Base-by-base conservation (phyloP, 75 land plant genomes). In the Isoetes taiwanensis region DNA sequence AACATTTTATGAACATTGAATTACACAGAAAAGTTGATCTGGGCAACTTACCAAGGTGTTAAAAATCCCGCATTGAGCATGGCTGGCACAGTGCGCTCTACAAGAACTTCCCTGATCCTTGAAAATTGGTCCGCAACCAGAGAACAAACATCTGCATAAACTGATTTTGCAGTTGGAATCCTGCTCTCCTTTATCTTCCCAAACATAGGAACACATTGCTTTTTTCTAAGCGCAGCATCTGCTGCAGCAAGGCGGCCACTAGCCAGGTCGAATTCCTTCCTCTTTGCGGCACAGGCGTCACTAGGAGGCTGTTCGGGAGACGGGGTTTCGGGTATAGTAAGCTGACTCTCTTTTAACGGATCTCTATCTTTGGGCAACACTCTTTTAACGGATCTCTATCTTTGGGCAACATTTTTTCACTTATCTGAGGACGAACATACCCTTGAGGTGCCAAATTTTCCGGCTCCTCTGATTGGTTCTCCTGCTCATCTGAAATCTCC, bases 321-420 rank as follows among this genome's bases (percentile, higher is more conserved):
- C 37, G 94, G 97, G 24, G 97, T 91, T 68, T 91, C 97, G 33
- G 94, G 94, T 10, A 91, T 76, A 34, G 94, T 86, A 74, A 86
- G 58, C 62, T 86, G 97, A 63, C 83, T 61, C 50, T 91, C 97
- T 62, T 56, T 69, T 12, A 82, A 75, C n/a, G 74, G 68, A 52
- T 67, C 85, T 60, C 64, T 85, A 27, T 63, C 28, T 30, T 23
- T 72, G 75, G 30, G 81, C 72, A 30, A 69, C 48, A 20, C 48
- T 2, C 2, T 20, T 43, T 5, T 43, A 14, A 9, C 39, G 39
- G 14, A 16, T 20, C 56, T 19, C 28, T 25, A 29, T 30, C 31
- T 20, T 11, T 53, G 0, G 14, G 1, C 0, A 19, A 1, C 40
- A 34, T 80, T 80, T 34, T 74, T 86, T 32, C 76, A 73, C 39